Conservation (phyloP, 192 early-diverging fungal genomes). For the Chytriomyces confervae region DNA sequence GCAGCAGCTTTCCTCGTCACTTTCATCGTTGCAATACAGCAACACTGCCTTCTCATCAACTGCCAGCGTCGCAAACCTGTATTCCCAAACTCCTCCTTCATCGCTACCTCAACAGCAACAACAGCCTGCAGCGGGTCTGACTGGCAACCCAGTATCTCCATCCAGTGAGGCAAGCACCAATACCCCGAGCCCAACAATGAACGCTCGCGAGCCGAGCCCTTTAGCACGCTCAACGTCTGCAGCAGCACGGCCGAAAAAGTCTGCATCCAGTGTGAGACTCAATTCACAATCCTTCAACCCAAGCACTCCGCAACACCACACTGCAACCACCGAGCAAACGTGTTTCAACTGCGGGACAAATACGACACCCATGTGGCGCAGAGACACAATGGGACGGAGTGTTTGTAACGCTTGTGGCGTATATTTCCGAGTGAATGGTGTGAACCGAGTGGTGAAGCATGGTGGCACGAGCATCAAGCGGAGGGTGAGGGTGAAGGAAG, state of each 20-base stretch:
- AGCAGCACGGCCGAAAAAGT: background rate
- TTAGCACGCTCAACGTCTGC: too few relatives aligned
- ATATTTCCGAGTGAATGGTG: constrained; percentile 77
- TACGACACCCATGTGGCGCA: constrained; percentile 46
- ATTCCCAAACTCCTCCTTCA: constrained; percentile 19
- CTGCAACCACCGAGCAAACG: background rate
- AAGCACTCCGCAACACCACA: background rate
- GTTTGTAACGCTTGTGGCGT: constrained; percentile 90
- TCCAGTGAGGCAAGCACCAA: too few relatives aligned
- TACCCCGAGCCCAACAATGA: too few relatives aligned
- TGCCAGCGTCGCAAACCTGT: background rate
- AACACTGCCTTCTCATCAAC: constrained; percentile 18
- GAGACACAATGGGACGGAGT: constrained; percentile 56
- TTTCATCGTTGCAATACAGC: background rate
- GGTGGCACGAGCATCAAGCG: constrained; percentile 52
- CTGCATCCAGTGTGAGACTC: background rate
- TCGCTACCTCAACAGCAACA: too few relatives aligned
- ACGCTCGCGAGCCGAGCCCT: too few relatives aligned
- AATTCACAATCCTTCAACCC: background rate
- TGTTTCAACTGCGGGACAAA: background rate
- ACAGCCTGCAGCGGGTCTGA: too few relatives aligned
- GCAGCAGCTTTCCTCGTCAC: background rate
- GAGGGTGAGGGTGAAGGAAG: constrained; percentile 19
- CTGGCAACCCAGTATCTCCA: too few relatives aligned
- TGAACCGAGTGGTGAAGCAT: constrained; percentile 69